Conservation (phyloP, 164 flowering plant genomes). For the Vitis riparia region DNA sequence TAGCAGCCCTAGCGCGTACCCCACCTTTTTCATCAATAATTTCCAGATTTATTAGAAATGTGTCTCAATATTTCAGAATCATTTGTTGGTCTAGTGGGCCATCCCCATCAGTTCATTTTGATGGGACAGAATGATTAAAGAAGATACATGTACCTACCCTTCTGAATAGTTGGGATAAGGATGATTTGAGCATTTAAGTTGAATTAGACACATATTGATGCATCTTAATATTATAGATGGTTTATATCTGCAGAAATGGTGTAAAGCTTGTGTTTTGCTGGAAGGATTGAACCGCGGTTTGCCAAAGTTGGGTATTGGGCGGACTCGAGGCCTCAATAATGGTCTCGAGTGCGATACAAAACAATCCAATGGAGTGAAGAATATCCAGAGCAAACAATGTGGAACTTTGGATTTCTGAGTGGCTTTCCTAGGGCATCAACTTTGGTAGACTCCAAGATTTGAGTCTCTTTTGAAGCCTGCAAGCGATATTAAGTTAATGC, state of each 20-base stretch:
- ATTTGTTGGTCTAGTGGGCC: no score
- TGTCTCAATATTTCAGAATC: no score
- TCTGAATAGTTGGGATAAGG: neutral
- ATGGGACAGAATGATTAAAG: no score
- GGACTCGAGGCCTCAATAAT: conserved; percentile 49
- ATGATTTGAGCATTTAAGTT: neutral
- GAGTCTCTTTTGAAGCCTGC: no score
- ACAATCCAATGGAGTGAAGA: conserved; percentile 31
- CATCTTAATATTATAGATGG: neutral
- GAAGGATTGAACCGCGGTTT: conserved; percentile 90
- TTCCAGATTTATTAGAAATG: no score
- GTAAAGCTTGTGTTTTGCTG: conserved; percentile 93
- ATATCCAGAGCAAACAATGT: conserved; percentile 72
- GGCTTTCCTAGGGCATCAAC: neutral
- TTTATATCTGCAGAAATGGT: conserved; percentile 76
- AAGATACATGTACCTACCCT: no score
- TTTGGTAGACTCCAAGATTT: no score
- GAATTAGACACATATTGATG: neutral
- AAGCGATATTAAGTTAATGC: no score
- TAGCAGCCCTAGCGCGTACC: no score
- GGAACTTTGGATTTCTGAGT: conserved; percentile 71
- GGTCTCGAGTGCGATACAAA: conserved; percentile 29
- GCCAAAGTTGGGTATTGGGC: conserved; percentile 91
- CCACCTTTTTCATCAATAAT: no score
- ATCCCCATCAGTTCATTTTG: no score